These are phyloP conservation scores for Takashimella koratensis DNA, from an alignment of 1,284 basidiomycete species.

Conservation along the genomic window DNA sequence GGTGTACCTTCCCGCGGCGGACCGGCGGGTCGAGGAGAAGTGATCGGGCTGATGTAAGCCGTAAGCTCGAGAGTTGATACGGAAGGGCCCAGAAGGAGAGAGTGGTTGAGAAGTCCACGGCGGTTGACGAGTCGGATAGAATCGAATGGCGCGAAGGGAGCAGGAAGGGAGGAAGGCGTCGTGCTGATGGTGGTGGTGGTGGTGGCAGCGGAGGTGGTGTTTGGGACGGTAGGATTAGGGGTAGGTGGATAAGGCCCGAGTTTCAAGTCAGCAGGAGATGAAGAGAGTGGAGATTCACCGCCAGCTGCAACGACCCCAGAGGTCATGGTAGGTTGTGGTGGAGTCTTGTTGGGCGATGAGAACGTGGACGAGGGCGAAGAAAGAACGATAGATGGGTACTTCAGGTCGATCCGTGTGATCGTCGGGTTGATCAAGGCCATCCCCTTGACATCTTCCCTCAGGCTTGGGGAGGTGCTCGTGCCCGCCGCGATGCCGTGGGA, in stretches of 20 bases:
- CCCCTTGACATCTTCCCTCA: background rate
- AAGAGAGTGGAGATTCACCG: background rate
- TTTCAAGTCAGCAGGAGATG: too few species aligned
- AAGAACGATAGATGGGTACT: conserved; percentile 1
- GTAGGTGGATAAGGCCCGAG: too few species aligned
- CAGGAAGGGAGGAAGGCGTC: background rate
- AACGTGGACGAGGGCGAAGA: background rate
- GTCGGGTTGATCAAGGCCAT: background rate
- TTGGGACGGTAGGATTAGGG: background rate
- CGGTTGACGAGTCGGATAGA: conserved; percentile 39
- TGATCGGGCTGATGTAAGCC: conserved; percentile 25
- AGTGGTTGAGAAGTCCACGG: conserved; percentile 41
- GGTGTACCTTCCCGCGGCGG: conserved; percentile 2
- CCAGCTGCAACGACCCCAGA: background rate
- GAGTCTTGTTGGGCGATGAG: background rate
- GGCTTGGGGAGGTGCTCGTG: background rate
- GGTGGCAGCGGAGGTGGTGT: background rate
- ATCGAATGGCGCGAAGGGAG: conserved; percentile 7
- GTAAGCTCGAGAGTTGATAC: conserved; percentile 41
- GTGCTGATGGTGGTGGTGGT: background rate
- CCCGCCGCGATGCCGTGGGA: background rate
- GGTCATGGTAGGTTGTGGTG: too few species aligned
- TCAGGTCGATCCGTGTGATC: conserved; percentile 16
- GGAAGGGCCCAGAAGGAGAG: conserved; percentile 29
- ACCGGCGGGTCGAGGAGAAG: background rate